Evolutionary conservation across 306 rosid genomes (phyloP), one percentile per base, ranked within the genome.

Genomic region (Vicia villosa): DNA sequence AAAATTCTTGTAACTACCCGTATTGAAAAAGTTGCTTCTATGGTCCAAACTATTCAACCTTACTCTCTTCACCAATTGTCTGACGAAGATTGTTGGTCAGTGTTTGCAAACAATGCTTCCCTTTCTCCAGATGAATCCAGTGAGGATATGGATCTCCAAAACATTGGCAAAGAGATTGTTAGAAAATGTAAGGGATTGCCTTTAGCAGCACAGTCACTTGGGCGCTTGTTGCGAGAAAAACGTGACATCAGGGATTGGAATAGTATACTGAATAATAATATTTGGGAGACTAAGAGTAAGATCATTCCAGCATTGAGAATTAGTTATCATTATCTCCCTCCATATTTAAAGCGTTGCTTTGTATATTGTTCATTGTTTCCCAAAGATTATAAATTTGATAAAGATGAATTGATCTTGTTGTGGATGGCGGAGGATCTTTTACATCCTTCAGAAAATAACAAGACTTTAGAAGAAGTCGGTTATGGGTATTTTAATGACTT

Each of bases 131-230:
- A 11, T 0, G 4, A 10, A 11, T 9, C 19, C 15, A 4, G 0
- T 2, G 9, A 0, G n/a, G 8, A 66, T 24, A 22, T 19, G 21
- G 15, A 3, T 5, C 16, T 76, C 5, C 12, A 52, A 28, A n/a
- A 61, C 1, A 32, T 36, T 5, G 47, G 19, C 2, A 8, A 38
- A 16, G 20, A 70, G 20, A 65, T 80, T 15, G 56, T 59, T 8
- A 15, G 8, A 1, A 80, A 59, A 14, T 75, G 81, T 10, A 42
- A 50, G 49, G 84, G 84, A 1, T 32, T 81, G 36, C 84, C 84
- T 1, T 20, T 81, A 40, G 82, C 77, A 1, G 72, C 72, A 10
- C 59, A 67, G 30, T 22, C 68, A 0, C 47, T 66, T 22, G 75
- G 78, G 14, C 66, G 74, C 6, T 61, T 80, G 30, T 34, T 80